Conservation (phyloP, 2,329 filamentous ascomycete species). For the Nannizzia gypsea region DNA sequence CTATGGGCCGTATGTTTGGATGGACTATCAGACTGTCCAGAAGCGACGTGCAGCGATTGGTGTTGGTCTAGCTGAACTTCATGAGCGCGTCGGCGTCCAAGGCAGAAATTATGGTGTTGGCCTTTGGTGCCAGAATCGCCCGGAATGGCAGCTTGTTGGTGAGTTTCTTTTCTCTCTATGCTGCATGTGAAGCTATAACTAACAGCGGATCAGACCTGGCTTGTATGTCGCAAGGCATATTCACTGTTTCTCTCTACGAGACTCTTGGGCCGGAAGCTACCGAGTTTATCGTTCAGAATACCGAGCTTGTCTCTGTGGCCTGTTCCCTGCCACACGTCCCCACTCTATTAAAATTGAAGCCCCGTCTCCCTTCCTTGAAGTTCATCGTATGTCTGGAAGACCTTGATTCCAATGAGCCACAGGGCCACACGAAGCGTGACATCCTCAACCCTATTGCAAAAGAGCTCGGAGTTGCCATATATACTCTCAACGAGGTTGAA, state of each 20-base stretch:
- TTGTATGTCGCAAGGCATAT: constrained; percentile 76
- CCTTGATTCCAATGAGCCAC: constrained; percentile 64
- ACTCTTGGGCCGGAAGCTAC: constrained; percentile 83
- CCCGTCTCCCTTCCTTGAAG: constrained; percentile 70
- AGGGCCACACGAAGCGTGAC: constrained; percentile 65
- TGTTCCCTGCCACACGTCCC: constrained; percentile 73
- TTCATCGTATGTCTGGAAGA: constrained; percentile 78
- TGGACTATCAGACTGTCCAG: constrained; percentile 69
- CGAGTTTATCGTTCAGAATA: constrained; percentile 93
- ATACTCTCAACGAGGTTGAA: constrained; percentile 71
- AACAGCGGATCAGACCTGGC: constrained; percentile 54
- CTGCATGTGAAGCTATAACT: neutral
- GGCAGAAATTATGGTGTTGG: constrained; percentile 61
- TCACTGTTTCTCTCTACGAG: constrained; percentile 88
- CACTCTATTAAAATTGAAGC: constrained; percentile 64
- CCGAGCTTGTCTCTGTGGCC: constrained; percentile 61
- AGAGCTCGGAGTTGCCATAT: constrained; percentile 63
- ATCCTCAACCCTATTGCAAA: constrained; percentile 64
- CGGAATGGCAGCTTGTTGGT: constrained; percentile 80
- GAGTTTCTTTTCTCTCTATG: constrained; percentile 17
- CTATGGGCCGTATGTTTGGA: constrained; percentile 69
- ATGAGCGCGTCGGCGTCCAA: constrained; percentile 57
- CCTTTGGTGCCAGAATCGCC: constrained; percentile 75
- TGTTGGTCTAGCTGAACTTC: constrained; percentile 70
- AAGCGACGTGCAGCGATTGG: constrained; percentile 73